These are phyloP conservation scores for Coleophoma eucalyptorum DNA, from an alignment of 2,329 filamentous ascomycete genomes.

Conservation along the genomic window DNA sequence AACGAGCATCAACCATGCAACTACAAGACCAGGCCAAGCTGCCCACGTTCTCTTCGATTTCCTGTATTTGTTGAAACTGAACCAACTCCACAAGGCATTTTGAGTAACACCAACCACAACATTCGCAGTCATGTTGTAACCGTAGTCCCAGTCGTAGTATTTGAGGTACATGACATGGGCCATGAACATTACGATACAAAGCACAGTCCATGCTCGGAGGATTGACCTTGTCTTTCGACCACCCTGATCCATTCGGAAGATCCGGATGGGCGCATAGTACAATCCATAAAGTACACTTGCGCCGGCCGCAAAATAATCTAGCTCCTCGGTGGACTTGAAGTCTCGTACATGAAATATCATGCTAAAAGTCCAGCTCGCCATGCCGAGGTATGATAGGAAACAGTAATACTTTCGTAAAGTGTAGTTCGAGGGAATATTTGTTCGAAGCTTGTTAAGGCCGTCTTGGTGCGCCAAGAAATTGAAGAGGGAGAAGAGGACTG, in stretches of 20 bases:
- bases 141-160: slow-evolving; percentile 88
- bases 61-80: slow-evolving; percentile 71
- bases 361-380: slow-evolving; percentile 82
- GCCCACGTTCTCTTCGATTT: slow-evolving; percentile 74
- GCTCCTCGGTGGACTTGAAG: slow-evolving; percentile 79
- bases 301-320: slow-evolving; percentile 95
- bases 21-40: slow-evolving; percentile 84
- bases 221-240: slow-evolving; percentile 35
- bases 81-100: slow-evolving; percentile 82
- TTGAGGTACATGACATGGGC: slow-evolving; percentile 81
- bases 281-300: slow-evolving; percentile 87
- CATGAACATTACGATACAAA: slow-evolving; percentile 69
- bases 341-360: slow-evolving; percentile 92
- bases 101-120: slow-evolving; percentile 76
- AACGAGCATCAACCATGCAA: slow-evolving; percentile 84
- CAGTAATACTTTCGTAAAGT: slow-evolving; percentile 78
- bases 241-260: slow-evolving; percentile 74
- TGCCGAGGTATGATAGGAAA: slow-evolving; percentile 73
- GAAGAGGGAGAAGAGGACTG: slow-evolving; percentile 86
- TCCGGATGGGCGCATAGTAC: slow-evolving; percentile 77
- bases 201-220: slow-evolving; percentile 69
- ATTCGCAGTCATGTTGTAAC: slow-evolving; percentile 97
- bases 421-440: slow-evolving; percentile 69
- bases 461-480: slow-evolving; percentile 84
- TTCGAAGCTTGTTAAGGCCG: slow-evolving; percentile 69